Evolutionary conservation across 148 eudicot species (phyloP), one percentile per base, ranked within the genome.

Genomic region (Polygonum maritimum): DNA sequence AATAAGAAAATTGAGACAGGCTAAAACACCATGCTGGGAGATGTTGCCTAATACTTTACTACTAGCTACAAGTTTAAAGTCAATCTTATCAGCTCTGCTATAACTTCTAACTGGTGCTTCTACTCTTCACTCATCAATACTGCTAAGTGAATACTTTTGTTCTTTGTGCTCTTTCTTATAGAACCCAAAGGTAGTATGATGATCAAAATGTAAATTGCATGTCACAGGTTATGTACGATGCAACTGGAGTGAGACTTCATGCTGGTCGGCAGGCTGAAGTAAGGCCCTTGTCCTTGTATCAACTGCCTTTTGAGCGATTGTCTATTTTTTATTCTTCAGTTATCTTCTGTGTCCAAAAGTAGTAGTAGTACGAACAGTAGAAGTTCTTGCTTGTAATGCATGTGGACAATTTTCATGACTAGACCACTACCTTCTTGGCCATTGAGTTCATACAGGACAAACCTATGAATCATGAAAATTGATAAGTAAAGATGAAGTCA

Each of bases 191-290:
- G 7, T 21, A 21, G 7, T 65, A 44, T 13, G 41, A 33, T 36
- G 16, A 65, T 35, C 35, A 13, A 67, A 65, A 65, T 67, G 35
- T 36, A 14, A 67, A 35, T 38, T 75, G 54, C 74, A 70, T 52
- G 14, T 77, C 75, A 69, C 82, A 88, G 95, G 92, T 90, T 63
- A 90, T 92, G 95, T 92, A 92, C 85, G 95, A 92, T 82, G 97
- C 97, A 33, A 78, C 95, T 54, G 93, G 95, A 21, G 87, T 92
- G 69, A 87, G 95, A 76, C 92, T 90, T 76, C 97, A 90, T 89
- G 95, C 97, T 75, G 95, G 95, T 21, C 91, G 92, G 44, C 97
- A 92, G 84, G 97, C 97, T 83, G 92, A 90, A 85, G 97, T 92
- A 84, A 88, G 91, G 78, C 63, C 63, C 74, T 16, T 48, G 33